These are phyloP conservation scores for Brassica incana DNA, from an alignment of 345 rosid species.

Conservation along the genomic window DNA sequence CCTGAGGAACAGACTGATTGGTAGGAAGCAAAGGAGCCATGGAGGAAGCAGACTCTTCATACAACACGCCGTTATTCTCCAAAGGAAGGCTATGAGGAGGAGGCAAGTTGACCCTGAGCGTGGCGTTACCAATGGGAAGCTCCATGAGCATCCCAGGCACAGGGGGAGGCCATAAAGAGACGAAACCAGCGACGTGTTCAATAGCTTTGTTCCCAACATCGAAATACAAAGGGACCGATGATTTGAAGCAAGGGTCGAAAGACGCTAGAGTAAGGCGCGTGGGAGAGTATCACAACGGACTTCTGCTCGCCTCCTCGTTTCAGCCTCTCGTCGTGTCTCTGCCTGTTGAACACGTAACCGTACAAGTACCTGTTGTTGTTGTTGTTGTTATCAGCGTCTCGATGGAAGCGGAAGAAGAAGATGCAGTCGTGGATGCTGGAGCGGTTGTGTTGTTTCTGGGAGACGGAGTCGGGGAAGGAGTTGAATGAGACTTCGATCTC, in stretches of 20 bases:
- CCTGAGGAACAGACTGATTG: conserved; percentile 91
- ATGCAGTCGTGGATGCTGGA: conserved; percentile 94
- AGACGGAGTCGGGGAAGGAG: conserved; percentile 95
- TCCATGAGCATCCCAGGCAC: conserved; percentile 86
- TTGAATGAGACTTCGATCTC: conserved; percentile 90
- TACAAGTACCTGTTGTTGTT: conserved; percentile 39
- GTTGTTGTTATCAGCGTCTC: background rate
- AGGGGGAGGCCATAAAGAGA: conserved; percentile 92
- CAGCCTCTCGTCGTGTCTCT: conserved; percentile 93
- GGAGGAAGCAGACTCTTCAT: conserved; percentile 77
- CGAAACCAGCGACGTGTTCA: conserved; percentile 81
- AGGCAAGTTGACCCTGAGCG: conserved; percentile 81
- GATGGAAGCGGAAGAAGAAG: conserved; percentile 86
- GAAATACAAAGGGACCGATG: conserved; percentile 93
- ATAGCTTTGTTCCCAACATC: conserved; percentile 83
- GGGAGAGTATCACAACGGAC: conserved; percentile 88
- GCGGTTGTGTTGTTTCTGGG: conserved; percentile 87
- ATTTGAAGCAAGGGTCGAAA: conserved; percentile 93
- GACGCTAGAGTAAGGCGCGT: conserved; percentile 72
- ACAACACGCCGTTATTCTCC: conserved; percentile 56
- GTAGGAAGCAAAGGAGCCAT: conserved; percentile 93
- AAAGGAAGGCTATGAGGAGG: conserved; percentile 86
- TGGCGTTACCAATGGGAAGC: conserved; percentile 91
- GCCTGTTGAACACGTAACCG: conserved; percentile 93
- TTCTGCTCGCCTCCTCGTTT: conserved; percentile 98